Conservation (phyloP, 192 early-diverging fungal species). For the Phlyctochytrium planicorne region DNA sequence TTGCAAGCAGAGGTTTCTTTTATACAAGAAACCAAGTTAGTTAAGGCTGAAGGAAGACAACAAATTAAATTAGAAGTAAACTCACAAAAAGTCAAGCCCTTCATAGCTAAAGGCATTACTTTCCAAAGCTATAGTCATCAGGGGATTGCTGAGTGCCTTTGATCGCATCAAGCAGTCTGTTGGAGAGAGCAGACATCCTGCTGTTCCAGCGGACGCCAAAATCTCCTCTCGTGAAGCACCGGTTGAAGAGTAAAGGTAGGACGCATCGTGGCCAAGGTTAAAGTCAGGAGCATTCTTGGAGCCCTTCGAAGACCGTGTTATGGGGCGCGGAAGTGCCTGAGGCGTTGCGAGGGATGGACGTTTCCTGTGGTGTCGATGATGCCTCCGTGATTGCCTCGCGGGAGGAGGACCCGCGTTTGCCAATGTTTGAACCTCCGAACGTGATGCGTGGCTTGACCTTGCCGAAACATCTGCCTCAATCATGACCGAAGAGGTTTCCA, state of each 20-base stretch:
- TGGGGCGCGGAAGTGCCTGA: neutral
- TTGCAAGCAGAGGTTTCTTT: conserved; percentile 13
- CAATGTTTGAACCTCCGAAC: too few species aligned
- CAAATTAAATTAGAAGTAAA: conserved; percentile 6
- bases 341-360: neutral
- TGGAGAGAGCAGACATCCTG: neutral
- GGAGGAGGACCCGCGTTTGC: too few species aligned
- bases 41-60: conserved; percentile 4
- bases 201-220: neutral
- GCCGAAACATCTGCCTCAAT: too few species aligned
- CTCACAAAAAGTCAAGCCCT: conserved; percentile 18
- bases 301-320: too few species aligned
- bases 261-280: too few species aligned
- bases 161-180: conserved; percentile 3
- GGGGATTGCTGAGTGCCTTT: conserved; percentile 7
- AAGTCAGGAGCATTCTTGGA: too few species aligned
- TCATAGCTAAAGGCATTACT: conserved; percentile 19
- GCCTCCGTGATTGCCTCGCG: too few species aligned
- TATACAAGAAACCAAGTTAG: conserved; percentile 4
- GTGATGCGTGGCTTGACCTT: too few species aligned
- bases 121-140: conserved; percentile 10
- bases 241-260: too few species aligned
- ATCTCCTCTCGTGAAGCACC: neutral
- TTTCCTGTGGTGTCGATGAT: neutral
- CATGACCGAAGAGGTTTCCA: too few species aligned